Conservation (phyloP, 2,329 filamentous ascomycete genomes). For the Trichoderma harzianum region DNA sequence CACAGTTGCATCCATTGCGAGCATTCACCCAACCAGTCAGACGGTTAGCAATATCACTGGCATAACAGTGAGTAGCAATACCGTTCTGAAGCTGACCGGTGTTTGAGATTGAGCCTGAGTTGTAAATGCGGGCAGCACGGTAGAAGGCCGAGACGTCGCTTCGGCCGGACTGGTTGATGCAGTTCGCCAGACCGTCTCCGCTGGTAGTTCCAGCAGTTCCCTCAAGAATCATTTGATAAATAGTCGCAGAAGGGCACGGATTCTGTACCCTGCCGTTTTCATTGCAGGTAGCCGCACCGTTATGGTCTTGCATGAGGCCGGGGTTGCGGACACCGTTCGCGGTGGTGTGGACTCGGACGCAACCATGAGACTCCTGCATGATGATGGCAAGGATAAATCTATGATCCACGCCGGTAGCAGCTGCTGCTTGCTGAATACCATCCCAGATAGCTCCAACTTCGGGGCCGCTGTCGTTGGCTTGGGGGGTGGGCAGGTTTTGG, state of each 20-base stretch:
- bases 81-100: constrained; percentile 21
- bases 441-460: constrained; percentile 20
- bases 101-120: constrained; percentile 23
- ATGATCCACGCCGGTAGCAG: constrained; percentile 31
- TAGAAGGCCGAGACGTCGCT: constrained; percentile 20
- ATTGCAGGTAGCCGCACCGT: constrained; percentile 38
- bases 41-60: constrained; percentile 24
- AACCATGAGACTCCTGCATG: constrained; percentile 43
- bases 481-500: constrained; percentile 7
- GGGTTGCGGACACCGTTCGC: constrained; percentile 41
- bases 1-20: constrained; percentile 22
- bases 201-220: constrained; percentile 40
- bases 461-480: constrained; percentile 12
- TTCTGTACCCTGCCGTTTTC: constrained; percentile 22
- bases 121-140: constrained; percentile 24
- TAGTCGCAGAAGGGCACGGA: constrained; percentile 27
- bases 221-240: constrained; percentile 37
- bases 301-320: constrained; percentile 40
- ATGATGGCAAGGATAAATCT: constrained; percentile 43
- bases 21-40: constrained; percentile 25
- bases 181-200: constrained; percentile 38
- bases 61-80: constrained; percentile 23
- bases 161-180: constrained; percentile 11
- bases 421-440: constrained; percentile 34
- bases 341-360: constrained; percentile 37